A percentile compares a stretch with the other conserved stretches of the same genome.
Conservation (phyloP, 2,329 filamentous ascomycete genomes). For the Curvularia hawaiiensis region DNA sequence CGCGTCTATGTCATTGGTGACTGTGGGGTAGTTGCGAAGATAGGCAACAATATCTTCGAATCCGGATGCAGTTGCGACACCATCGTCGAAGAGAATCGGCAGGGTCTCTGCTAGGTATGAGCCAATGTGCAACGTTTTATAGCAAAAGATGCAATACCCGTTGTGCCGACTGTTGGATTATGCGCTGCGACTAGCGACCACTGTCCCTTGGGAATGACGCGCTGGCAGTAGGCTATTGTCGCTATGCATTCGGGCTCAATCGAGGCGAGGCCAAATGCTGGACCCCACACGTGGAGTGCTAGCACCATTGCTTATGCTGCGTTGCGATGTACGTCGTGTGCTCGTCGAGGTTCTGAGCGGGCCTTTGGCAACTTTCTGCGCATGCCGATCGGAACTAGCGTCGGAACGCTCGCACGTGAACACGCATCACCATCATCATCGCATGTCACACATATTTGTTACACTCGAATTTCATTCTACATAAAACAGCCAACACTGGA, state of each 20-base stretch:
- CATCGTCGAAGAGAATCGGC: conserved; percentile 62
- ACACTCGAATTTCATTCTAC: neutral
- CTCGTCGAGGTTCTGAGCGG: neutral
- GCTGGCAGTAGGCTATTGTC: conserved; percentile 75
- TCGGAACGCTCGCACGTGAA: conserved; percentile 28
- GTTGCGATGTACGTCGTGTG: conserved; percentile 5
- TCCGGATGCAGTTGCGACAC: conserved; percentile 61
- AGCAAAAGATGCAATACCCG: conserved; percentile 44
- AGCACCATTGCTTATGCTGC: conserved; percentile 54
- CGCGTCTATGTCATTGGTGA: conserved; percentile 37
- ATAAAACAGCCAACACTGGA: neutral
- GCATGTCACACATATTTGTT: neutral
- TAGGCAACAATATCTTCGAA: conserved; percentile 66
- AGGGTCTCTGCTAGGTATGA: conserved; percentile 54
- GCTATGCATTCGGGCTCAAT: conserved; percentile 92
- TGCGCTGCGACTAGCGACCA: conserved; percentile 50
- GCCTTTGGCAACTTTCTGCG: conserved; percentile 9
- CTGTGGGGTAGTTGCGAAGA: conserved; percentile 48
- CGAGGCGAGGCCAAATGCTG: conserved; percentile 85
- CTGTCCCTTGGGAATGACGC: conserved; percentile 61
- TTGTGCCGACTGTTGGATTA: conserved; percentile 72
- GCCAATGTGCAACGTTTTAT: conserved; percentile 6
- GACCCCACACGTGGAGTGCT: conserved; percentile 88
- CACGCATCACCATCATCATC: conserved; percentile 24
- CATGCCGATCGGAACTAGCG: conserved; percentile 17